Conservation (phyloP, 2,329 filamentous ascomycete genomes). For the Verticillium isaacii region DNA sequence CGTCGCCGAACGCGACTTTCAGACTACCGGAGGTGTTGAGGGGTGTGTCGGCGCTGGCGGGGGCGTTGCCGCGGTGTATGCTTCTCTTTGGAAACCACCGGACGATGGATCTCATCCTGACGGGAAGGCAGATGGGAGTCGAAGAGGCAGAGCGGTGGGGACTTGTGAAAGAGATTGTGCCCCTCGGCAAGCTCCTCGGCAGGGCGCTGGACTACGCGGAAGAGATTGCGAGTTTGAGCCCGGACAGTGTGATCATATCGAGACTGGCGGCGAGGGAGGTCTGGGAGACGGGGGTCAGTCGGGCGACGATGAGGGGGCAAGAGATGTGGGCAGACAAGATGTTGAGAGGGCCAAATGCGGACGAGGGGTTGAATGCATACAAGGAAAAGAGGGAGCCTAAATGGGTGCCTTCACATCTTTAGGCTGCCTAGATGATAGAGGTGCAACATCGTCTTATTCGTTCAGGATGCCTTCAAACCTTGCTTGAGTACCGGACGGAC, state of each 20-base stretch:
- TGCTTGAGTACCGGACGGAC: no score
- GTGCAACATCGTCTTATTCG: no score
- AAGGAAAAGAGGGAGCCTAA: slow-evolving; percentile 23
- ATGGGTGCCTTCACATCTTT: slow-evolving; percentile 22
- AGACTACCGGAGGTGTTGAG: slow-evolving; percentile 53
- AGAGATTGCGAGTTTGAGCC: slow-evolving; percentile 24
- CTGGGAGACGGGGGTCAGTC: slow-evolving; percentile 27
- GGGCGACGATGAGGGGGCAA: slow-evolving; percentile 26
- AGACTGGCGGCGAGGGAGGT: slow-evolving; percentile 24
- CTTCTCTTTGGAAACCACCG: slow-evolving; percentile 26
- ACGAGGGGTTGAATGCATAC: slow-evolving; percentile 21
- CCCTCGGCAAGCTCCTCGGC: slow-evolving; percentile 21
- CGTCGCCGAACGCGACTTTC: slow-evolving; percentile 45
- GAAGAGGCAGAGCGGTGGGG: slow-evolving; percentile 25
- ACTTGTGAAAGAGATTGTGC: slow-evolving; percentile 21
- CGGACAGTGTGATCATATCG: slow-evolving; percentile 27
- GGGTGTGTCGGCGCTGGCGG: slow-evolving; percentile 53
- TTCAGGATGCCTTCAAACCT: no score
- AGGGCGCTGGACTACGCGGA: slow-evolving; percentile 23
- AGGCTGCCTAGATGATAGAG: neutral
- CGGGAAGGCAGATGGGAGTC: slow-evolving; percentile 17
- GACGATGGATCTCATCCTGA: slow-evolving; percentile 26
- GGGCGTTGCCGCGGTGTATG: slow-evolving; percentile 46
- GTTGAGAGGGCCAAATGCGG: slow-evolving; percentile 22
- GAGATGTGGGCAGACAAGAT: slow-evolving; percentile 24